These are phyloP conservation scores for Daldinia vernicosa DNA, from an alignment of 495 filamentous ascomycete species.

Conservation along the genomic window DNA sequence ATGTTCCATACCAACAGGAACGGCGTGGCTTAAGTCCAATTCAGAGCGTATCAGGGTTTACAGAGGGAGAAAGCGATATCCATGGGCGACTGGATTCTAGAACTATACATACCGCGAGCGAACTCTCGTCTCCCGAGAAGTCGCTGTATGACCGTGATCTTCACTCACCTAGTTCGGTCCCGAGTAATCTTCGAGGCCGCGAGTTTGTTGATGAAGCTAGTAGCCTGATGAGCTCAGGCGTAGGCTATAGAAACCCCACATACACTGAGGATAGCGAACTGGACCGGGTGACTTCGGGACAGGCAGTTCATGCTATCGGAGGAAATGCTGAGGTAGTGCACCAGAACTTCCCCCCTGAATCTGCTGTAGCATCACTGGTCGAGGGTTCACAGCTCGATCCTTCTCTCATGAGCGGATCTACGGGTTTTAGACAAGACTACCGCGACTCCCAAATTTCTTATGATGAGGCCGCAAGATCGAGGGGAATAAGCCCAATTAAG, in stretches of 20 bases:
- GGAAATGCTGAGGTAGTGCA: conserved; percentile 80
- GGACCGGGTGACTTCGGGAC: conserved; percentile 68
- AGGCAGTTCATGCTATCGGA: conserved; percentile 71
- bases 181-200: conserved; percentile 52
- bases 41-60: conserved; percentile 85
- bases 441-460: conserved; percentile 52
- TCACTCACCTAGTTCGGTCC: conserved; percentile 49
- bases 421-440: conserved; percentile 45
- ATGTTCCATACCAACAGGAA: conserved; percentile 65
- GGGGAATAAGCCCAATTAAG: conserved; percentile 50
- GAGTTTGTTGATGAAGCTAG: conserved; percentile 54
- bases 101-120: conserved; percentile 55
- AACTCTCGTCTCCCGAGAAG: conserved; percentile 53
- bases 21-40: conserved; percentile 81
- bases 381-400: conserved; percentile 85
- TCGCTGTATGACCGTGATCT: conserved; percentile 48
- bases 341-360: conserved; percentile 77
- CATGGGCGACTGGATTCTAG: conserved; percentile 58
- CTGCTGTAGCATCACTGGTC: conserved; percentile 85
- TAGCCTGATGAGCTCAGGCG: conserved; percentile 53
- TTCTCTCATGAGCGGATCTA: conserved; percentile 69
- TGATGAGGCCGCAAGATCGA: conserved; percentile 50
- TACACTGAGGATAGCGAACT: conserved; percentile 76
- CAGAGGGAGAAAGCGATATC: conserved; percentile 59
- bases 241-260: conserved; percentile 66